Evolutionary conservation across 2,329 filamentous ascomycete species (phyloP).

Genomic region (Paraphoma chrysanthemicola): DNA sequence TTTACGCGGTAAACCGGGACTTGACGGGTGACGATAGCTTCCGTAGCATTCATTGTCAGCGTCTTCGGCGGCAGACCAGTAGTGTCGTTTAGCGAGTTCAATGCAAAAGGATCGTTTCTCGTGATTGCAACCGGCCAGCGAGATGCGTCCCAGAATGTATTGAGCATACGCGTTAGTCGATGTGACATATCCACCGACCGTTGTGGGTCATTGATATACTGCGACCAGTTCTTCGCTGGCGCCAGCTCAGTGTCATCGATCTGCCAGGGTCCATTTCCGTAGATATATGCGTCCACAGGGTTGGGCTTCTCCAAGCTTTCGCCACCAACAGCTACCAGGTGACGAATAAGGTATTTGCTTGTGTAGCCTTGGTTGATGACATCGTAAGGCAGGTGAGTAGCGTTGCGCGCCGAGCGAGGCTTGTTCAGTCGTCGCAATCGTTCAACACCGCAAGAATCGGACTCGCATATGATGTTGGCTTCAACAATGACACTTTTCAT

Average conservation of each 20-base stretch:
- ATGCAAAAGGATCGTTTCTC: slow-evolving; percentile 4
- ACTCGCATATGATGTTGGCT: slow-evolving; percentile 3
- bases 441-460: neutral
- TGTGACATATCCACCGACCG: slow-evolving; percentile 2
- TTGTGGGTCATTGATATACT: slow-evolving; percentile 1
- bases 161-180: slow-evolving; percentile 5
- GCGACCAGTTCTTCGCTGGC: slow-evolving; percentile 2
- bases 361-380: slow-evolving; percentile 1
- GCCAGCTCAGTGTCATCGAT: neutral
- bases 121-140: slow-evolving; percentile 7
- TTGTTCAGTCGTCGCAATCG: slow-evolving; percentile 2
- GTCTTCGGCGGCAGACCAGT: neutral
- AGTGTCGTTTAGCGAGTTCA: neutral
- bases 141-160: slow-evolving; percentile 8
- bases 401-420: neutral
- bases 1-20: slow-evolving; percentile 3
- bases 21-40: slow-evolving; percentile 1
- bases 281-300: slow-evolving; percentile 8
- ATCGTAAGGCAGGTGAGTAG: neutral
- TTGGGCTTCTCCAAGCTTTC: neutral
- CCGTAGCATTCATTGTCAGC: slow-evolving; percentile 3
- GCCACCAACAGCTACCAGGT: neutral
- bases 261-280: slow-evolving; percentile 5
- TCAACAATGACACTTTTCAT: slow-evolving; percentile 10
- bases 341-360: neutral